These are phyloP conservation scores for Globisporangium solare DNA, from an alignment of 352 stramenopile genomes.

Conservation along the genomic window DNA sequence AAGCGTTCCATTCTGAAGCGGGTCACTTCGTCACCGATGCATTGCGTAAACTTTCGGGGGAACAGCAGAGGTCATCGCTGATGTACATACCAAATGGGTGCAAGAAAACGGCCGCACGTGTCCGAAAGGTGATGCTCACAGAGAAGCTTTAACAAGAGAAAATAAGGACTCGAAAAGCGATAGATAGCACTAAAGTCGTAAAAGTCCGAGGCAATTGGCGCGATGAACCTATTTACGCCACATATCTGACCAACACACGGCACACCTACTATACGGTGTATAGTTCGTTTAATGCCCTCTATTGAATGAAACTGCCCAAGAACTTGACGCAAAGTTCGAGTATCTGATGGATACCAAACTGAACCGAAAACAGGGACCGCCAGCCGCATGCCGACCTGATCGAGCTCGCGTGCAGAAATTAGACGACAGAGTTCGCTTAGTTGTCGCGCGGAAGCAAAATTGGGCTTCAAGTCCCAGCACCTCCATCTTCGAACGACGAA, in stretches of 20 bases:
- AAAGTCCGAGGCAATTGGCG: too few relatives aligned
- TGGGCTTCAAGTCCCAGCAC: neutral
- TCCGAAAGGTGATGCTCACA: neutral
- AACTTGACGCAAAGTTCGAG: too few relatives aligned
- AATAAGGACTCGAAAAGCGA: neutral
- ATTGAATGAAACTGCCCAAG: too few relatives aligned
- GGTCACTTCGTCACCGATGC: too few relatives aligned
- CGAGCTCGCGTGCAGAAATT: neutral
- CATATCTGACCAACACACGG: too few relatives aligned
- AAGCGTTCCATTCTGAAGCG: neutral
- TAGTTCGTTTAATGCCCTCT: too few relatives aligned
- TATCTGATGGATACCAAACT: slow-evolving; percentile 1
- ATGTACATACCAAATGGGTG: neutral
- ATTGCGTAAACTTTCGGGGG: neutral
- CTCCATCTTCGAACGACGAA: too few relatives aligned
- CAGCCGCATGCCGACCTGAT: neutral
- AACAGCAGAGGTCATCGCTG: neutral
- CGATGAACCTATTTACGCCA: too few relatives aligned
- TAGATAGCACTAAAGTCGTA: neutral
- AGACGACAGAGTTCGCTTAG: neutral
- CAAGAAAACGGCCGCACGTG: neutral
- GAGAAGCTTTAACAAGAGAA: neutral
- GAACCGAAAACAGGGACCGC: neutral
- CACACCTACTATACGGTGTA: too few relatives aligned
- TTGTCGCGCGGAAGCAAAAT: neutral